Evolutionary conservation across 257 asterid species (phyloP).

Genomic region (Solanum chiquidenum): DNA sequence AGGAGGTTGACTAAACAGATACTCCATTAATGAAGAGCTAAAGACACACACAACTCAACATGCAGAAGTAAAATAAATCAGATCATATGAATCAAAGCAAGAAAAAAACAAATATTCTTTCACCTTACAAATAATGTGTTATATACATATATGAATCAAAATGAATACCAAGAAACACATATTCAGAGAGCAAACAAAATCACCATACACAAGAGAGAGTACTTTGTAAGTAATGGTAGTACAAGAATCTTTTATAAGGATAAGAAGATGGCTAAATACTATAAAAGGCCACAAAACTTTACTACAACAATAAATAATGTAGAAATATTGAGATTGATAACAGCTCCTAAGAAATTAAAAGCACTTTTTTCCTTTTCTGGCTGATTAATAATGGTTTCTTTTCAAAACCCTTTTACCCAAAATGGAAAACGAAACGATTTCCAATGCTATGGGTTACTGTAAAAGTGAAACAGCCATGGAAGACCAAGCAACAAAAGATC

Average conservation of each 20-base stretch:
- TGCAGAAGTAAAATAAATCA: not conserved
- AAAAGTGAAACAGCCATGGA: not conserved
- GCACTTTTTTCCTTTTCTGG: not conserved
- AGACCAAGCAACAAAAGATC: not conserved
- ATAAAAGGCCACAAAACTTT: not conserved
- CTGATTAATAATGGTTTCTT: not conserved
- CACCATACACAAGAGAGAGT: not conserved
- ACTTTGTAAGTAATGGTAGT: not conserved
- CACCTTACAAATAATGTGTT: not conserved
- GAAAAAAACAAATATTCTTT: not conserved
- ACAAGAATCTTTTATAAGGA: not conserved
- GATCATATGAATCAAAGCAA: not conserved
- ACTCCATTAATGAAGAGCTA: not conserved
- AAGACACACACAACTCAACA: not conserved
- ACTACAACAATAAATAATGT: not conserved
- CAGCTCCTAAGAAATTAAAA: not conserved
- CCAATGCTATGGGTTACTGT: not conserved
- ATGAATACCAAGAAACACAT: not conserved
- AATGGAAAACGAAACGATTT: not conserved
- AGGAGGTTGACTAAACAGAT: not conserved
- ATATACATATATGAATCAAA: not conserved
- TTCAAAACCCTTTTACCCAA: not conserved
- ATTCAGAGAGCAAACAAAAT: not conserved
- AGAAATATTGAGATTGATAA: not conserved
- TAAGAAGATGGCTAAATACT: not conserved